These are phyloP conservation scores for Taphrina pruni DNA, from an alignment of 1,139 yeast genomes.

Conservation along the genomic window DNA sequence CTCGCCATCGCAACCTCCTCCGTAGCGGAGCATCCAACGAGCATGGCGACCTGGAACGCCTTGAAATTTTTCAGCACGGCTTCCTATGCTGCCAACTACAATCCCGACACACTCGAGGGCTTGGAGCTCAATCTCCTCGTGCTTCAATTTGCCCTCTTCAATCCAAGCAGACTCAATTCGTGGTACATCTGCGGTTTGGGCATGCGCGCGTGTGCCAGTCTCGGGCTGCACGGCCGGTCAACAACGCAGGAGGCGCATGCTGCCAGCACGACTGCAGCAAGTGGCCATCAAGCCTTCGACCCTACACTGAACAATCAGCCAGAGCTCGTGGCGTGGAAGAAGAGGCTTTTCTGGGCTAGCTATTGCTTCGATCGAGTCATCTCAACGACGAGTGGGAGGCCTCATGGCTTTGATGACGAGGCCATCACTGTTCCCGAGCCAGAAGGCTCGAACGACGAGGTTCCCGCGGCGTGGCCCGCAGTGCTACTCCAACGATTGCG, in stretches of 20 bases:
- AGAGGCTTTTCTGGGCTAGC: conserved; percentile 35
- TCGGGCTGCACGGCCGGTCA: conserved; percentile 17
- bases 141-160: conserved; percentile 24
- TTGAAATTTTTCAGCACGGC: conserved; percentile 32
- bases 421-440: conserved; percentile 8
- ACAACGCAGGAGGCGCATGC: too few relatives aligned
- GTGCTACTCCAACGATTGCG: conserved; percentile 3
- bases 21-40: conserved; percentile 21
- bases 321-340: conserved; percentile 6
- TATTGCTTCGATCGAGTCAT: conserved; percentile 29
- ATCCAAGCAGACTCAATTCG: conserved; percentile 26
- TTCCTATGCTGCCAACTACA: conserved; percentile 16
- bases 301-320: background rate
- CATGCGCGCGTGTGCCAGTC: conserved; percentile 32
- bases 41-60: conserved; percentile 29
- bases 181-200: conserved; percentile 35
- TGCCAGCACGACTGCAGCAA: background rate
- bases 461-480: conserved; percentile 6
- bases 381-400: conserved; percentile 27
- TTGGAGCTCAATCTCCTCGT: conserved; percentile 23
- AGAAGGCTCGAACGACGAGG: background rate
- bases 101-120: conserved; percentile 35
- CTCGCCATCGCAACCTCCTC: conserved; percentile 31
- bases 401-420: conserved; percentile 16
- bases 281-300: background rate